Base-by-base conservation (phyloP, 257 asterid species). In the Voacanga thouarsii region DNA sequence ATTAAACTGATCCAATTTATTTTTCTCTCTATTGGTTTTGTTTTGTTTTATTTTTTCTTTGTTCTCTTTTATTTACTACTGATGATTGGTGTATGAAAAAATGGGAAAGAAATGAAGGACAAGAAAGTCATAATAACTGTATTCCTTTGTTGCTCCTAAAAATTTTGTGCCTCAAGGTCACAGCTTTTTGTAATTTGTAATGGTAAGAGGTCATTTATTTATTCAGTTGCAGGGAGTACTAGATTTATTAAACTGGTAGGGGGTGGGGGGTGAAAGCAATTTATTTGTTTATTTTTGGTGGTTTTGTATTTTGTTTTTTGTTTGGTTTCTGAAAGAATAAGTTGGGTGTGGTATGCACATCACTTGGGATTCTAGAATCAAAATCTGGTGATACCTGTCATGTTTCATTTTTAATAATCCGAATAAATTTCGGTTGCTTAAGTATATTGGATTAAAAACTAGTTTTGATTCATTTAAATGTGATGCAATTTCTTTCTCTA, bases 1-100 rank as follows among this genome's bases (percentile, higher is more conserved):
- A 43, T 18, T 72, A 16, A 51, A 76, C 30, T 45, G 66, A n/a
- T 47, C 50, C 15, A 69, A 64, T 16, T 78, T 60, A 71, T 68
- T 72, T 33, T 23, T 59, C 59, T 66, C 41, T 70, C 72, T 66
- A 6, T 8, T 55, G 19, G n/a, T 23, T 19, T 18, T 55, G 19
- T 55, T 55, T 19, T 19, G 19, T 21, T 18, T 55, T 19, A 1
- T 55, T 55, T 55, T 59, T 23, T 64, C 72, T 56, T 33, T 59
- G 11, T 59, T 76, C 71, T 30, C 18, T 74, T 26, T 63, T 73
- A 6, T 71, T 15, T 43, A 68, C 5, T 63, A 19, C 26, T 7
- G 50, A 26, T 12, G 50, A 37, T 43, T n/a, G 37, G 66, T 57
- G 12, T n/a, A 60, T 24, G 37, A 21, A 6, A 41, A 67, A 43